Conservation (phyloP, 805 yeast genomes). For the Metschnikowia henanensis region DNA sequence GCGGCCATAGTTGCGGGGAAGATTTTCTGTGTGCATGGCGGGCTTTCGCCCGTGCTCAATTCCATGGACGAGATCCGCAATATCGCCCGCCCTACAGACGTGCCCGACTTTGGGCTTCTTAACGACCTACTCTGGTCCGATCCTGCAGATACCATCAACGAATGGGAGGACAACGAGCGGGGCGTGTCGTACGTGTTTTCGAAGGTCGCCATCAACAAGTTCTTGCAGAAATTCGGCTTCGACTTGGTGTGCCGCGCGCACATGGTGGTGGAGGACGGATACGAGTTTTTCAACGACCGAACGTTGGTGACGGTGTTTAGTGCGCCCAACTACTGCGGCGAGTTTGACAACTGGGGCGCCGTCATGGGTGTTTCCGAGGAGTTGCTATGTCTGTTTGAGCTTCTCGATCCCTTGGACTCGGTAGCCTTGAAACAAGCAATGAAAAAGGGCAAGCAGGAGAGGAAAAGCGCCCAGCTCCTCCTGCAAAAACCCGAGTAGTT, state of each 20-base stretch:
- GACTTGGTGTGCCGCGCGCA: constrained; percentile 98
- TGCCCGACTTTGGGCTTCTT: constrained; percentile 95
- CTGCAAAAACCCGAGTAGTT: constrained; percentile 13
- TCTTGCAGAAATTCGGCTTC: constrained; percentile 96
- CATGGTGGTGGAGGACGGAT: constrained; percentile 99
- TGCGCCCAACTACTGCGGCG: constrained; percentile 99
- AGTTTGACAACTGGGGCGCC: constrained; percentile 98
- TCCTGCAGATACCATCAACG: constrained; percentile 97
- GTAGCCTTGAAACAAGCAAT: constrained; percentile 91
- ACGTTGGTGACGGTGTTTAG: constrained; percentile 93
- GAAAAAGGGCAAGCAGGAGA: constrained; percentile 89
- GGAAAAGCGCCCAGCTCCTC: constrained; percentile 54
- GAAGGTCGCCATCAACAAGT: constrained; percentile 97
- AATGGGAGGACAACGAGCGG: constrained; percentile 99
- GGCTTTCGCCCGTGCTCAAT: constrained; percentile 94
- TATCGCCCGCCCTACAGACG: constrained; percentile 99
- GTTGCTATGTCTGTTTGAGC: constrained; percentile 92
- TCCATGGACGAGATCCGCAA: constrained; percentile 98
- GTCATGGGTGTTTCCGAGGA: constrained; percentile 99
- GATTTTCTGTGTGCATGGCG: constrained; percentile 99
- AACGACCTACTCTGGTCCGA: constrained; percentile 98
- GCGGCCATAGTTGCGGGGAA: constrained; percentile 98
- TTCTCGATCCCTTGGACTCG: constrained; percentile 91
- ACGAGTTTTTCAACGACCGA: constrained; percentile 94
- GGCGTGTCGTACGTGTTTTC: constrained; percentile 99